These are phyloP conservation scores for Clitocybe nebularis DNA, from an alignment of 1,284 basidiomycete species.

Conservation along the genomic window DNA sequence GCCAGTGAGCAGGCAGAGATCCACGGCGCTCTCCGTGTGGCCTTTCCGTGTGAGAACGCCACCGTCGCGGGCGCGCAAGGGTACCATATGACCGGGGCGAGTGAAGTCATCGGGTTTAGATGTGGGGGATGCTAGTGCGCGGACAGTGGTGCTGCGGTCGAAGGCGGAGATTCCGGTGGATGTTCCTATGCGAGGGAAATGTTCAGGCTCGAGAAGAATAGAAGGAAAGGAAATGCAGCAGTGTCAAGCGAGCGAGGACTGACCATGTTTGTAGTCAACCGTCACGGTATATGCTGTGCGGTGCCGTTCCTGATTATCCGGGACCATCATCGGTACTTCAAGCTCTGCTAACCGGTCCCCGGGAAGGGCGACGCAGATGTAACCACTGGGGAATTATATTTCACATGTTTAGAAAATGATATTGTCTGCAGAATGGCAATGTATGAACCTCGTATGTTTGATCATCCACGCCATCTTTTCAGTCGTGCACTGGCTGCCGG, in stretches of 20 bases:
- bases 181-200: constrained; percentile 52
- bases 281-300: constrained; percentile 98
- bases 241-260: constrained; percentile 23
- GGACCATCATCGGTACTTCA: constrained; percentile 92
- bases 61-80: constrained; percentile 82
- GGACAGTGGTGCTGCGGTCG: constrained; percentile 86
- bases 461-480: constrained; percentile 99
- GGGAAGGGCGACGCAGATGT: constrained; percentile 89
- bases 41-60: constrained; percentile 85
- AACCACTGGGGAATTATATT: constrained; percentile 60
- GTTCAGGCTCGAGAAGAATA: constrained; percentile 9
- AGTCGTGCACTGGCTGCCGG: constrained; percentile 78
- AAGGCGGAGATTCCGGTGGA: constrained; percentile 97
- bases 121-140: constrained; percentile 68
- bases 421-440: neutral
- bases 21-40: constrained; percentile 91
- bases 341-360: constrained; percentile 74
- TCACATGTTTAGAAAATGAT: constrained; percentile 4
- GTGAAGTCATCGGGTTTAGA: constrained; percentile 76
- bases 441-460: constrained; percentile 86
- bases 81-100: constrained; percentile 94
- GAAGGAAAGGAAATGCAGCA: neutral
- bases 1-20: constrained; percentile 80
- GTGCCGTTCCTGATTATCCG: constrained; percentile 87
- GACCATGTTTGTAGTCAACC: constrained; percentile 87